Evolutionary conservation across 106 monocot species (phyloP).

Genomic region (Dendrobium nobile): DNA sequence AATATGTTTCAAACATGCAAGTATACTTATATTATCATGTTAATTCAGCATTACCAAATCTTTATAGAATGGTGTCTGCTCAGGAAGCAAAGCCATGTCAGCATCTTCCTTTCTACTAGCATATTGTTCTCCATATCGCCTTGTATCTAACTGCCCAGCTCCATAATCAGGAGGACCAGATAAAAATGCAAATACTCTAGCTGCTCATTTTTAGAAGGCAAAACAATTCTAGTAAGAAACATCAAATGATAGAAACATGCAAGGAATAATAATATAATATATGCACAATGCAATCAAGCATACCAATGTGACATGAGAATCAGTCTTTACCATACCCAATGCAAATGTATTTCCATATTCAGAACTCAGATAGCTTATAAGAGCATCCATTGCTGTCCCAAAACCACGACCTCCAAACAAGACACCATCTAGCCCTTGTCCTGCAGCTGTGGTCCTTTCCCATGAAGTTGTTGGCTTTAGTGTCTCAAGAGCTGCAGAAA

Average conservation of each 20-base stretch:
- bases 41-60: slow-evolving; percentile 58
- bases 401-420: slow-evolving; percentile 88
- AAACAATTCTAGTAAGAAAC: slow-evolving; percentile 1
- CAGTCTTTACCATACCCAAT: slow-evolving; percentile 60
- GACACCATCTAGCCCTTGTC: slow-evolving; percentile 71
- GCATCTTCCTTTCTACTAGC: slow-evolving; percentile 96
- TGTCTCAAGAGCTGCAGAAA: slow-evolving; percentile 92
- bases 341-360: slow-evolving; percentile 96
- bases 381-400: slow-evolving; percentile 80
- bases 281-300: background rate
- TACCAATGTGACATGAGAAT: slow-evolving; percentile 12
- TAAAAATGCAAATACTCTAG: slow-evolving; percentile 98
- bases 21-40: background rate
- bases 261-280: background rate
- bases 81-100: slow-evolving; percentile 90
- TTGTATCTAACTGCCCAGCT: slow-evolving; percentile 91
- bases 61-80: slow-evolving; percentile 96
- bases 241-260: background rate
- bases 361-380: slow-evolving; percentile 81
- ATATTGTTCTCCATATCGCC: slow-evolving; percentile 97
- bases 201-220: slow-evolving; percentile 26
- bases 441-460: slow-evolving; percentile 72
- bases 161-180: slow-evolving; percentile 99
- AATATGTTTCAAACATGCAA: slow-evolving; percentile 15
- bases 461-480: slow-evolving; percentile 85